A percentile compares a stretch with the other conserved stretches of the same genome.
These are phyloP conservation scores for Yarrowia osloensis DNA, from an alignment of 805 yeast genomes.

Conservation along the genomic window DNA sequence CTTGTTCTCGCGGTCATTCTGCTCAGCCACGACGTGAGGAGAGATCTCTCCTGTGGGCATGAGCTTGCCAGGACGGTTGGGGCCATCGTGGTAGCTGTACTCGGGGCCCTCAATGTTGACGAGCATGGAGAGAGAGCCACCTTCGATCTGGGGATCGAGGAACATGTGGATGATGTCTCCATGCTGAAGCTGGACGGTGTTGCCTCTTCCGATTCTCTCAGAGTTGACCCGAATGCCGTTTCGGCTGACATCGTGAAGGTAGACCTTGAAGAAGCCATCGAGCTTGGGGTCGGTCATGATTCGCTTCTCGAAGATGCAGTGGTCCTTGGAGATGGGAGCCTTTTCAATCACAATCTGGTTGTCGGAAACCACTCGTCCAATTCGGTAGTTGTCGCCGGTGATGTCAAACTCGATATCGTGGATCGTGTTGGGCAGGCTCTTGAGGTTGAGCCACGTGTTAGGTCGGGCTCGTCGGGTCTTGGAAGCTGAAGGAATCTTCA, in stretches of 20 bases:
- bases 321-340: conserved; percentile 21
- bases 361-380: background rate
- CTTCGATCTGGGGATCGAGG: background rate
- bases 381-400: conserved; percentile 5
- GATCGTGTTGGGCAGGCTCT: background rate
- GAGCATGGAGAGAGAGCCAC: conserved; percentile 3
- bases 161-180: conserved; percentile 11
- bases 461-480: background rate
- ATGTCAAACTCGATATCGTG: background rate
- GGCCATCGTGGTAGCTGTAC: conserved; percentile 3
- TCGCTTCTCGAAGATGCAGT: conserved; percentile 13
- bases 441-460: conserved; percentile 18
- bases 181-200: background rate
- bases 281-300: conserved; percentile 15
- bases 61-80: background rate
- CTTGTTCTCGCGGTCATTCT: background rate
- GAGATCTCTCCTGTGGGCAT: background rate
- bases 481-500: background rate
- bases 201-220: background rate
- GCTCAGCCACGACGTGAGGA: conserved; percentile 9
- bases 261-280: conserved; percentile 11
- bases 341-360: conserved; percentile 16
- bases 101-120: conserved; percentile 6
- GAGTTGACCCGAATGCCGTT: conserved; percentile 23
- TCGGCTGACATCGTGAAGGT: conserved; percentile 20